phyloP scores from a whole-genome alignment of 805 yeast genomes.

The Candida maesae region DNA sequence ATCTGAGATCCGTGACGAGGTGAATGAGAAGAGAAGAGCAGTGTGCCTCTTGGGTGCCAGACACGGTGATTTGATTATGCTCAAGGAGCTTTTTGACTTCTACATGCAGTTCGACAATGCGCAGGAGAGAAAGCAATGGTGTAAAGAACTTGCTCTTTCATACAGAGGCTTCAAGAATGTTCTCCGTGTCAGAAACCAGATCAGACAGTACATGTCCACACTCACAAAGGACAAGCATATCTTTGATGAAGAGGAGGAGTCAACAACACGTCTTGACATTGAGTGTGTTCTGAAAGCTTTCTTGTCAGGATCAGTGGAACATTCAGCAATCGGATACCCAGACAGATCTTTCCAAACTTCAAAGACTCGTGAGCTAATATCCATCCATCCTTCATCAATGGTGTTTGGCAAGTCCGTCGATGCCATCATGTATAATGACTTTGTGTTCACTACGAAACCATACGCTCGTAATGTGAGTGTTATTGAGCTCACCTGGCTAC shows the following conservation, averaged over 20 bases:
- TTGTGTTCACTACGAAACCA: slow-evolving; percentile 88
- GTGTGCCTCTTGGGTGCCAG: slow-evolving; percentile 66
- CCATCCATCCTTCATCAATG: slow-evolving; percentile 88
- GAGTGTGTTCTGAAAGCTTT: slow-evolving; percentile 71
- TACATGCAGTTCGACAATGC: slow-evolving; percentile 41
- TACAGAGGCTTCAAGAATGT: slow-evolving; percentile 80
- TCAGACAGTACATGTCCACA: slow-evolving; percentile 59
- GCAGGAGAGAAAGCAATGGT: slow-evolving; percentile 73
- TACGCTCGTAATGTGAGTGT: slow-evolving; percentile 88
- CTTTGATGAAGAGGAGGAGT: slow-evolving; percentile 23
- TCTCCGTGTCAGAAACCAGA: slow-evolving; percentile 67
- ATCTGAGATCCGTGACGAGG: slow-evolving; percentile 77
- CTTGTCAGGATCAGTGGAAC: slow-evolving; percentile 75
- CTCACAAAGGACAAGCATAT: slow-evolving; percentile 37
- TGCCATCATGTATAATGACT: slow-evolving; percentile 92
- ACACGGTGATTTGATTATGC: slow-evolving; percentile 79
- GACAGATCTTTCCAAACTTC: slow-evolving; percentile 90
- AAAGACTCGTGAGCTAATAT: slow-evolving; percentile 74
- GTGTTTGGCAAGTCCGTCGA: slow-evolving; percentile 79
- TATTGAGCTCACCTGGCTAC: slow-evolving; percentile 80
- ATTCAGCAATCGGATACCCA: slow-evolving; percentile 92
- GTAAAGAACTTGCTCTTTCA: slow-evolving; percentile 71
- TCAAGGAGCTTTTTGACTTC: slow-evolving; percentile 71
- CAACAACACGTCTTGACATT: slow-evolving; percentile 40
- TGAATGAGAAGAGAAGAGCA: slow-evolving; percentile 69